Evolutionary conservation across 1,284 basidiomycete species (phyloP), one percentile per base, ranked within the genome.

Genomic region (Marasmius fiardii): DNA sequence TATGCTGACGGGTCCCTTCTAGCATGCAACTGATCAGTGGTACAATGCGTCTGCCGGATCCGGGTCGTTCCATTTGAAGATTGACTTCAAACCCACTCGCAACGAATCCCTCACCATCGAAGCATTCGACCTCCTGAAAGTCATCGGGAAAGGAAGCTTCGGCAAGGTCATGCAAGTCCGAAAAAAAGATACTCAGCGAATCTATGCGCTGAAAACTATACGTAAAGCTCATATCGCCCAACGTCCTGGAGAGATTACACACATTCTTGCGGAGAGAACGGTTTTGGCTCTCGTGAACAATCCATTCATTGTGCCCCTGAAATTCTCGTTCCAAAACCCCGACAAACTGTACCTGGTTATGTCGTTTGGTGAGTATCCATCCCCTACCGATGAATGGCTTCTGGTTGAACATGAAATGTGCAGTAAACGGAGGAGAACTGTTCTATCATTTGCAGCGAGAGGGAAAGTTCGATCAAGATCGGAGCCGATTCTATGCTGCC

Each of bases 81-180:
- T 98, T 52, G 89, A 93, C 60, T 99, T 94, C 81, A 93, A 91
- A 65, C 92, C 92, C 2, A 85, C 80, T 41, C 85, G 89, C 60
- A 86, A 90, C 65, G 87, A 92, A 67, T 76, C 89, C 1, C 79
- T 99, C 52, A 95, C 93, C 21, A 98, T 98, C 68, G 96, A 99
- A 67, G 88, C 90, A 10, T 99, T 98, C 67, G 96, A 99, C 62
- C 78, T 99, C 51, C 88, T 99, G 70, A 98, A 97, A 71, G 95
- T 99, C 53, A 98, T 99, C 61, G 96, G 96, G 31, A 98, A 98
- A 73, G 96, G 97, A 10, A 92, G 88, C 58, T 99, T 99, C 66
- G 97, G 96, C 23, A 98, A 98, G 74, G 93, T 93, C 37, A 97
- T 97, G 94, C 95, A 98, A 81, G 95, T 98, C 43, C 88, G 93